Conservation (phyloP, 352 stramenopile genomes). For the Phytophthora quininea region DNA sequence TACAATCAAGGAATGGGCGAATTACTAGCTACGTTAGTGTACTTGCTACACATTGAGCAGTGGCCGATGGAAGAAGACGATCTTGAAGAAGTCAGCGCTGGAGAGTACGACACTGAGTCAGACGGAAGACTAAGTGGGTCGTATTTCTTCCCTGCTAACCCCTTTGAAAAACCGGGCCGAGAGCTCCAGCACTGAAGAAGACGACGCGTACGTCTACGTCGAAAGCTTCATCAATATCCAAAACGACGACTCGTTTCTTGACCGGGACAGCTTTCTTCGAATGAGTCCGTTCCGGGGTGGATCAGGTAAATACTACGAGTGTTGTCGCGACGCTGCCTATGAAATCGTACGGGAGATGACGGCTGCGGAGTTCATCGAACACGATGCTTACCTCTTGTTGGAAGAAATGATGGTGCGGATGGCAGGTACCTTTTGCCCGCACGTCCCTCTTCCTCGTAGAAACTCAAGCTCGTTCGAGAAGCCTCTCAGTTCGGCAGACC, state of each 20-base stretch:
- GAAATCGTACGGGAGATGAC: constrained; percentile 65
- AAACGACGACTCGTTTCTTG: constrained; percentile 49
- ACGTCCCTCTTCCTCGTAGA: constrained; percentile 18
- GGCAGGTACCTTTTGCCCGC: constrained; percentile 68
- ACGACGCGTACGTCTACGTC: constrained; percentile 75
- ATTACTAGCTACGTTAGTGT: constrained; percentile 72
- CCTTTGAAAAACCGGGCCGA: constrained; percentile 14
- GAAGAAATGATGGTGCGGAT: constrained; percentile 81
- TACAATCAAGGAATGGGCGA: constrained; percentile 88
- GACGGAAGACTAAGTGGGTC: constrained; percentile 17
- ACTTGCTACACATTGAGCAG: constrained; percentile 74
- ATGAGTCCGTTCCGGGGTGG: constrained; percentile 52
- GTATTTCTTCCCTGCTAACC: constrained; percentile 23
- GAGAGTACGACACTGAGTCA: constrained; percentile 13
- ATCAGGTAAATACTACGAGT: constrained; percentile 60
- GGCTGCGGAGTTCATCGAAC: constrained; percentile 50
- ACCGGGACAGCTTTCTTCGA: constrained; percentile 48
- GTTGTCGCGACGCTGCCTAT: constrained; percentile 59
- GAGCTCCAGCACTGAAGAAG: constrained; percentile 38
- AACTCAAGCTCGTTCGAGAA: constrained; percentile 28
- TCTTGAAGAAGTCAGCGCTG: constrained; percentile 22
- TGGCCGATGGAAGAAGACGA: constrained; percentile 39
- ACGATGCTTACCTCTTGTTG: constrained; percentile 69
- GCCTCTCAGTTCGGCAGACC: constrained; percentile 31
- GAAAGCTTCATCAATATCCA: constrained; percentile 69